Conservation (phyloP, 306 rosid species). For the Cucurbita moschata region DNA sequence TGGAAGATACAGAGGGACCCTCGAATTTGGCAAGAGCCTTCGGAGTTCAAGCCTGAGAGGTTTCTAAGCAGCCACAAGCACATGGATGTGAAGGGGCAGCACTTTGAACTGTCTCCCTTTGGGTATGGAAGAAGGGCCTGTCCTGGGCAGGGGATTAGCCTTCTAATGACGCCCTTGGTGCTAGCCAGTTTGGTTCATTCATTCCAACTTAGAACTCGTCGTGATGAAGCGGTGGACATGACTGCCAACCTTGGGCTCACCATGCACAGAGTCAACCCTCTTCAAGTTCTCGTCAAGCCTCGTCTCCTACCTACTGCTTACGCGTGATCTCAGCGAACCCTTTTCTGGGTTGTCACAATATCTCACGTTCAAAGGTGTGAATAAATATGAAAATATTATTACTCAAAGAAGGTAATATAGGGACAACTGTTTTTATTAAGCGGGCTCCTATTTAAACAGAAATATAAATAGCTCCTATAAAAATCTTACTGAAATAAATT, state of each 20-base stretch:
- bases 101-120: conserved; percentile 37
- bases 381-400: too few species aligned
- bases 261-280: conserved; percentile 28
- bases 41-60: conserved; percentile 44
- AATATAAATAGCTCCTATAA: too few species aligned
- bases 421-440: too few species aligned
- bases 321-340: not conserved
- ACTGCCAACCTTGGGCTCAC: conserved; percentile 21
- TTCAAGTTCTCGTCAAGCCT: conserved; percentile 29
- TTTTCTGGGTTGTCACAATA: too few species aligned
- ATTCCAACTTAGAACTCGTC: conserved; percentile 19
- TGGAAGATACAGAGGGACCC: conserved; percentile 49
- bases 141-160: conserved; percentile 25
- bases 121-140: conserved; percentile 49
- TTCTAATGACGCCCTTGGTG: conserved; percentile 22
- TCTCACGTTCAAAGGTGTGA: too few species aligned
- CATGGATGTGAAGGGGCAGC: conserved; percentile 29
- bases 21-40: conserved; percentile 25
- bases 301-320: conserved; percentile 18
- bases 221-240: conserved; percentile 30
- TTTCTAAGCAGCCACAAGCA: conserved; percentile 24
- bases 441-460: too few species aligned
- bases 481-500: too few species aligned
- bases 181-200: conserved; percentile 35
- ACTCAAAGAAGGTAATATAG: too few species aligned